These are phyloP conservation scores for Dalechampia spathulata DNA, from an alignment of 441 rosid genomes.

Conservation along the genomic window DNA sequence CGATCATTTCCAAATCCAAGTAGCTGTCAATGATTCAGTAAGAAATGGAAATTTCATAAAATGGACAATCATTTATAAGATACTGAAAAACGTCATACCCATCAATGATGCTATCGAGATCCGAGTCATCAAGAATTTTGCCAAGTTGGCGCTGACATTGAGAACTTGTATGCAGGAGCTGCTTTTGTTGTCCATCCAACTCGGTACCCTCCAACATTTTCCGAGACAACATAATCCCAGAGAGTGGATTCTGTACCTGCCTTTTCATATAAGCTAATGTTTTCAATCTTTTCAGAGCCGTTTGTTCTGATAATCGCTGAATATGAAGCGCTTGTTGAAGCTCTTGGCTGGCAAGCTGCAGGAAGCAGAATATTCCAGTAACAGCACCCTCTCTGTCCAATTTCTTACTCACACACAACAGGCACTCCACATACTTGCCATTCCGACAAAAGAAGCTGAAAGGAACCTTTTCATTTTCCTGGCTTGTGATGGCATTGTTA, in stretches of 20 bases:
- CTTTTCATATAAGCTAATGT: slow-evolving; percentile 66
- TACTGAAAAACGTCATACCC: slow-evolving; percentile 41
- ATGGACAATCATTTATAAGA: no score
- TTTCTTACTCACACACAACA: slow-evolving; percentile 77
- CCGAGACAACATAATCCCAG: slow-evolving; percentile 64
- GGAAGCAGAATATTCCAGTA: slow-evolving; percentile 84
- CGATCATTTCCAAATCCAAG: slow-evolving; percentile 79
- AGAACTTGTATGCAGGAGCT: slow-evolving; percentile 58
- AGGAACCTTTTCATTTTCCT: slow-evolving; percentile 63
- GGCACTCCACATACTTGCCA: slow-evolving; percentile 74
- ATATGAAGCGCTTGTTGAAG: slow-evolving; percentile 87
- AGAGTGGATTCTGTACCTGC: slow-evolving; percentile 70
- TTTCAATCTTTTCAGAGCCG: slow-evolving; percentile 66
- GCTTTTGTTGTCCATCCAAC: slow-evolving; percentile 63
- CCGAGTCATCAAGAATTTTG: slow-evolving; percentile 79
- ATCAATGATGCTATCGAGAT: slow-evolving; percentile 71
- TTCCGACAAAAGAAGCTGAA: slow-evolving; percentile 64
- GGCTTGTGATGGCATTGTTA: slow-evolving; percentile 64
- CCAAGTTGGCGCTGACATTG: slow-evolving; percentile 74
- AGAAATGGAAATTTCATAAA: no score
- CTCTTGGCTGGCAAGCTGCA: slow-evolving; percentile 89
- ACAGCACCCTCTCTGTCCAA: slow-evolving; percentile 68
- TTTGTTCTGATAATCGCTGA: slow-evolving; percentile 75
- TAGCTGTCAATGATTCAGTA: slow-evolving; percentile 30
- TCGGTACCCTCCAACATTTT: slow-evolving; percentile 69